Percentiles rank a stretch among this genome's conserved stretches.
phyloP scores from a whole-genome alignment of 75 land plant species.

The Adiantum capillusveneris region DNA sequence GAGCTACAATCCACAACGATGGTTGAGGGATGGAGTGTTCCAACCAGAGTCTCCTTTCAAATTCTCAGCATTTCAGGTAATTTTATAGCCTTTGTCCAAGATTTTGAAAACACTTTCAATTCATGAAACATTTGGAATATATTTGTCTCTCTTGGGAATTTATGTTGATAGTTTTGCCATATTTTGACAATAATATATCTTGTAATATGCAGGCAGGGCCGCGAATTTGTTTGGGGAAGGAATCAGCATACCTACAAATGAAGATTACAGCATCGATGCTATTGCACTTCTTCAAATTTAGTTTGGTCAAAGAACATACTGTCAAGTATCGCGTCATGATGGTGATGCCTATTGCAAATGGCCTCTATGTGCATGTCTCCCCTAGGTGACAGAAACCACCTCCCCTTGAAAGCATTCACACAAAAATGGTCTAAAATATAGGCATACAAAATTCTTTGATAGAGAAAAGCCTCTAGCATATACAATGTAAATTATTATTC shows the following conservation, averaged over 20 bases:
- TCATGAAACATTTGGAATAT: too few species aligned
- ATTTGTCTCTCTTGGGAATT: too few species aligned
- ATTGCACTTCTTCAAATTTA: constrained; percentile 7
- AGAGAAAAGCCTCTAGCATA: too few species aligned
- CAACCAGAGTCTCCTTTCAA: constrained; percentile 6
- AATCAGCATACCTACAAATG: constrained; percentile 12
- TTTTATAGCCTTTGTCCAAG: background rate
- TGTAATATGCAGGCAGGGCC: constrained; percentile 12
- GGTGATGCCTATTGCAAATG: background rate
- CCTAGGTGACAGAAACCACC: too few species aligned
- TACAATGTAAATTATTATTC: too few species aligned
- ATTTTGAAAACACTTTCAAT: background rate
- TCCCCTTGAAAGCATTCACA: too few species aligned
- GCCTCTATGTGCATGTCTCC: too few species aligned
- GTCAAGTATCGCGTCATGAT: constrained; percentile 7
- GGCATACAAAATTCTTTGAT: too few species aligned
- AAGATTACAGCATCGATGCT: constrained; percentile 8
- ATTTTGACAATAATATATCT: too few species aligned
- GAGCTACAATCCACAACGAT: constrained; percentile 8
- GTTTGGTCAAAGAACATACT: background rate
- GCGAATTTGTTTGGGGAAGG: constrained; percentile 14
- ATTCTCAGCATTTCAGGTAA: constrained; percentile 17
- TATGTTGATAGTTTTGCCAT: too few species aligned
- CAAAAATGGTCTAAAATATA: too few species aligned
- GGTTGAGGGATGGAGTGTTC: constrained; percentile 2